Evolutionary conservation across 441 rosid genomes (phyloP).

Genomic region (Capsella rubella): DNA sequence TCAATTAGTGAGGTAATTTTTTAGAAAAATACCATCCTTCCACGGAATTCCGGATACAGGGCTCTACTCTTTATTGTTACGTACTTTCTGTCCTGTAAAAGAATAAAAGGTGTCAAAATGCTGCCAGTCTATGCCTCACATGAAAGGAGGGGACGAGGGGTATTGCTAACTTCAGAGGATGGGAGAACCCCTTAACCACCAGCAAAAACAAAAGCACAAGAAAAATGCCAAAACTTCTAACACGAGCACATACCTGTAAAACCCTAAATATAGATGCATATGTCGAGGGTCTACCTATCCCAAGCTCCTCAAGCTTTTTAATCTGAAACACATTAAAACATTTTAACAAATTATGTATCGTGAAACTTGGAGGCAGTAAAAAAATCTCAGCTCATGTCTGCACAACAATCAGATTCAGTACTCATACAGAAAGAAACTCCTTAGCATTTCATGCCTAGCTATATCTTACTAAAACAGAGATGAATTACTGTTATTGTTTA

Average conservation of each 20-base stretch:
- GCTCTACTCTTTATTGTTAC: constrained; percentile 75
- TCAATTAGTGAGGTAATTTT: constrained; percentile 25
- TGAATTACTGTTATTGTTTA: constrained; percentile 14
- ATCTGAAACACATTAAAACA: constrained; percentile 60
- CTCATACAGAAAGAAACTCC: constrained; percentile 19
- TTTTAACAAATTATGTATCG: constrained; percentile 17
- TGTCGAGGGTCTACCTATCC: constrained; percentile 99
- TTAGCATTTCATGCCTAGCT: constrained; percentile 16
- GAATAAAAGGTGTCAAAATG: constrained; percentile 33
- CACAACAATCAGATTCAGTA: constrained; percentile 23
- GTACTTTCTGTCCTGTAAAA: constrained; percentile 85
- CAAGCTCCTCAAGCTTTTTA: constrained; percentile 97
- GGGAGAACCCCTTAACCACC: constrained; percentile 11
- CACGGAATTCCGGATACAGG: constrained; percentile 94
- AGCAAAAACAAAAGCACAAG: constrained; percentile 9
- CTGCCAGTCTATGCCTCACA: constrained; percentile 33
- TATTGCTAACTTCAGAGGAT: constrained; percentile 22
- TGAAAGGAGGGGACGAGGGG: constrained; percentile 22
- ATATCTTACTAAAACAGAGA: constrained; percentile 26
- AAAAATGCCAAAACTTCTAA: constrained; percentile 19
- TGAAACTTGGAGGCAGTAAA: constrained; percentile 15
- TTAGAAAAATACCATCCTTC: constrained; percentile 80
- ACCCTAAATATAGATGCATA: constrained; percentile 92
- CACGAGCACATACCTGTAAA: constrained; percentile 65
- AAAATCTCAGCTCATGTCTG: constrained; percentile 6